Evolutionary conservation across 1,284 basidiomycete species (phyloP).

Genomic region (Marasmius tenuissimus): DNA sequence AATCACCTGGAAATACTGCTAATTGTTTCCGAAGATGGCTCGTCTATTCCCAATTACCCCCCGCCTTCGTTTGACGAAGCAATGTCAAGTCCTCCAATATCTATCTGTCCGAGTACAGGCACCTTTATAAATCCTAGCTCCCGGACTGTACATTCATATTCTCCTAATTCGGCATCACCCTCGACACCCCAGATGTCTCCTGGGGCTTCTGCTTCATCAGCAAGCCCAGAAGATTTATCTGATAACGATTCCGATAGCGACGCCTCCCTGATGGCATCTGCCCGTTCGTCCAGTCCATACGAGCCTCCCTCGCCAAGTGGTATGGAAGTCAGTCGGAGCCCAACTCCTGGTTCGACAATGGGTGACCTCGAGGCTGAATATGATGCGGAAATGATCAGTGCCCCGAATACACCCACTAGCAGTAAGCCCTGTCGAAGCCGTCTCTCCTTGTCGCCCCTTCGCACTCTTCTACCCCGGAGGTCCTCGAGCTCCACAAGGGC

Average conservation of each 20-base stretch:
- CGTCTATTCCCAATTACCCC: constrained; percentile 55
- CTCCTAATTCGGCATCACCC: constrained; percentile 14
- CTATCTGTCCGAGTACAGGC: constrained; percentile 29
- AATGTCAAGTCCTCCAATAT: constrained; percentile 33
- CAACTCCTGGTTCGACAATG: constrained; percentile 12
- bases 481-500: constrained; percentile 28
- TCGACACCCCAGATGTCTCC: not conserved
- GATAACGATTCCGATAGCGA: constrained; percentile 31
- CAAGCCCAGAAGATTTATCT: constrained; percentile 12
- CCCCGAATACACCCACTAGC: constrained; percentile 8
- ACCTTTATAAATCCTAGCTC: constrained; percentile 24
- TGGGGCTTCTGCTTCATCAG: not conserved
- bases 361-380: constrained; percentile 20
- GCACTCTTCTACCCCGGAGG: constrained; percentile 39
- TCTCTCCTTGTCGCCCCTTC: constrained; percentile 40
- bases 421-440: constrained; percentile 31
- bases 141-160: not conserved
- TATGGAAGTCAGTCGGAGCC: constrained; percentile 18
- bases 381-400: not conserved
- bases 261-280: constrained; percentile 14
- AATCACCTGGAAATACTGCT: not conserved
- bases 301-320: constrained; percentile 18
- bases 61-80: constrained; percentile 62
- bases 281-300: constrained; percentile 33
- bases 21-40: not conserved